A percentile compares a stretch with the other conserved stretches of the same genome.
Evolutionary conservation across 495 filamentous ascomycete genomes (phyloP).

Genomic region (Lasiosphaeria hispida): DNA sequence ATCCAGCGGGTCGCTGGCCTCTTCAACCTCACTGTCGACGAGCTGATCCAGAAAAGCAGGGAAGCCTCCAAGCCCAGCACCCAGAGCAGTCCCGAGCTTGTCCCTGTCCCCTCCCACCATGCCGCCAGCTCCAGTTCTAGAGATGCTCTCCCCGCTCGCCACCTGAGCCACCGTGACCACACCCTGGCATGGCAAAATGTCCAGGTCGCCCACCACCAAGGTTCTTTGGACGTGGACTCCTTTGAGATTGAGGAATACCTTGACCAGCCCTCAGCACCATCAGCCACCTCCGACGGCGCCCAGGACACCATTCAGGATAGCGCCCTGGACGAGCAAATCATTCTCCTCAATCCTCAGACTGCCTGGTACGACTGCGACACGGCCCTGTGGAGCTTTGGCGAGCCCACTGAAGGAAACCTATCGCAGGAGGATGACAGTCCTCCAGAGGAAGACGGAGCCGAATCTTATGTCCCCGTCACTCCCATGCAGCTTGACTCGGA

Average conservation of each 20-base stretch:
- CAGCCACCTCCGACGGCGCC: not conserved
- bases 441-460: conserved; percentile 9
- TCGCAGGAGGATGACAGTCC: not conserved
- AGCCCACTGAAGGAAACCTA: not conserved
- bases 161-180: not conserved
- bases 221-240: conserved; percentile 7
- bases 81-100: not conserved
- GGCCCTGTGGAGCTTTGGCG: conserved; percentile 10
- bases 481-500: conserved; percentile 17
- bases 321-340: conserved; percentile 6
- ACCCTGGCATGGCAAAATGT: conserved; percentile 7
- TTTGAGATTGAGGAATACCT: conserved; percentile 3
- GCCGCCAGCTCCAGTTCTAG: not conserved
- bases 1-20: conserved; percentile 31
- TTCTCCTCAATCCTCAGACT: conserved; percentile 26
- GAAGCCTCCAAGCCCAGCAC: not conserved
- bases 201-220: not conserved
- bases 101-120: conserved; percentile 6
- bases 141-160: not conserved
- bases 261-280: not conserved
- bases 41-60: conserved; percentile 28
- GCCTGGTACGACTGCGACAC: conserved; percentile 27
- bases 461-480: conserved; percentile 17
- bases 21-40: conserved; percentile 29
- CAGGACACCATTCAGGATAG: not conserved